Conservation (phyloP, 495 filamentous ascomycete species). For the Hypoxylon lienhwacheense region DNA sequence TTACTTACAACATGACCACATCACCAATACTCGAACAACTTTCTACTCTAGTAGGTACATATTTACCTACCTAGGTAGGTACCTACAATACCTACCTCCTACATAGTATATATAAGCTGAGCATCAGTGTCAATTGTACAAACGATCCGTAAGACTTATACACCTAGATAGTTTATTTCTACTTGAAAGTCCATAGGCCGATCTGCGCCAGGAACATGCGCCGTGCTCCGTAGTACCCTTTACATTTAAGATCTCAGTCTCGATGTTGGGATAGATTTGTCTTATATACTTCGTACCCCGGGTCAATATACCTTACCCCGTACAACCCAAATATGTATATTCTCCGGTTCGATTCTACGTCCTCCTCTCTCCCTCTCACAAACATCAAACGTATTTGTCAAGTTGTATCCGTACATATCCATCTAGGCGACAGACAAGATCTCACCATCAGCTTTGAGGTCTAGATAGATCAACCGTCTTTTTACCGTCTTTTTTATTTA, state of each 20-base stretch:
- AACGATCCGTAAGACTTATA: conserved; percentile 14
- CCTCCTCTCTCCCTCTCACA: conserved; percentile 21
- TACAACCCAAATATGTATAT: conserved; percentile 31
- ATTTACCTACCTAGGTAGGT: too few relatives aligned
- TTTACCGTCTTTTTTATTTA: too few relatives aligned
- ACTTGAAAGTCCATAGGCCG: too few relatives aligned
- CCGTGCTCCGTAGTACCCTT: conserved; percentile 26
- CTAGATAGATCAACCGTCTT: conserved; percentile 18
- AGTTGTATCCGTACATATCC: neutral
- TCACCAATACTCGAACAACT: too few relatives aligned
- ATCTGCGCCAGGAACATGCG: conserved; percentile 29
- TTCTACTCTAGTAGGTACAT: too few relatives aligned
- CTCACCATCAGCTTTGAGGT: neutral
- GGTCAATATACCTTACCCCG: conserved; percentile 28
- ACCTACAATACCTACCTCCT: too few relatives aligned
- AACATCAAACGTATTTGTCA: conserved; percentile 18
- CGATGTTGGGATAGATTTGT: conserved; percentile 32
- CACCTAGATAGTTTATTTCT: conserved; percentile 5
- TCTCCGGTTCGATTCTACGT: conserved; percentile 13
- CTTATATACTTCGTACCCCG: conserved; percentile 27
- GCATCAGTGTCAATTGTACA: conserved; percentile 16
- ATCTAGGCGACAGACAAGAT: conserved; percentile 6
- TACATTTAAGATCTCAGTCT: conserved; percentile 15
- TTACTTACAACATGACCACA: too few relatives aligned
- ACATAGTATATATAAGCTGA: too few relatives aligned